phyloP scores from a whole-genome alignment of 352 stramenopile species.

The Pythium insidiosum region DNA sequence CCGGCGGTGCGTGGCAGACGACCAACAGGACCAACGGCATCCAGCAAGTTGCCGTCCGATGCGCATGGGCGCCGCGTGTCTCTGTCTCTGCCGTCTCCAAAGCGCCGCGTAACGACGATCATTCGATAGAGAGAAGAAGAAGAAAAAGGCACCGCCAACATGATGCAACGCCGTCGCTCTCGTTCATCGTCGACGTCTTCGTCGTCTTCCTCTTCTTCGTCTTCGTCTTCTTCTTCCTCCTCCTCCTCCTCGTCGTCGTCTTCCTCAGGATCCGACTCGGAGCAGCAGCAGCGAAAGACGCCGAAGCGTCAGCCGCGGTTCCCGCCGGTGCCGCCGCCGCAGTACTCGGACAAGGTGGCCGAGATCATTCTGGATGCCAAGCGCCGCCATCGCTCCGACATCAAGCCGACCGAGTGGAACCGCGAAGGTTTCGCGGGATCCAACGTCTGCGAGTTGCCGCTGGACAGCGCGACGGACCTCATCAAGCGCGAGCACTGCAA shows the following conservation, averaged over 20 bases:
- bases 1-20: no score
- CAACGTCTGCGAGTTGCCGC: constrained; percentile 63
- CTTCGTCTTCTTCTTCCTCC: constrained; percentile 25
- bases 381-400: constrained; percentile 65
- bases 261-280: constrained; percentile 27
- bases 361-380: constrained; percentile 48
- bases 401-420: constrained; percentile 52
- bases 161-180: no score
- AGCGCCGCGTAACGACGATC: no score
- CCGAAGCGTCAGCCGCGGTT: constrained; percentile 30
- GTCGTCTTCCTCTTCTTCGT: constrained; percentile 29
- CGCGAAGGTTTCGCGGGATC: constrained; percentile 79
- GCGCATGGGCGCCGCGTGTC: no score
- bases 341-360: constrained; percentile 38
- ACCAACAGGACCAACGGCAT: no score
- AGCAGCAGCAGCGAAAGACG: not conserved
- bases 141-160: no score
- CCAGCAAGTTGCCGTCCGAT: no score
- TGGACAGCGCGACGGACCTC: constrained; percentile 54
- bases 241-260: constrained; percentile 25
- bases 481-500: constrained; percentile 69
- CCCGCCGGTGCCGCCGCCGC: constrained; percentile 31
- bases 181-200: constrained; percentile 26
- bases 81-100: no score
- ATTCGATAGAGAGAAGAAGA: no score